phyloP scores from a whole-genome alignment of 169 alveolate genomes.

The Plasmodium chabaudi region DNA sequence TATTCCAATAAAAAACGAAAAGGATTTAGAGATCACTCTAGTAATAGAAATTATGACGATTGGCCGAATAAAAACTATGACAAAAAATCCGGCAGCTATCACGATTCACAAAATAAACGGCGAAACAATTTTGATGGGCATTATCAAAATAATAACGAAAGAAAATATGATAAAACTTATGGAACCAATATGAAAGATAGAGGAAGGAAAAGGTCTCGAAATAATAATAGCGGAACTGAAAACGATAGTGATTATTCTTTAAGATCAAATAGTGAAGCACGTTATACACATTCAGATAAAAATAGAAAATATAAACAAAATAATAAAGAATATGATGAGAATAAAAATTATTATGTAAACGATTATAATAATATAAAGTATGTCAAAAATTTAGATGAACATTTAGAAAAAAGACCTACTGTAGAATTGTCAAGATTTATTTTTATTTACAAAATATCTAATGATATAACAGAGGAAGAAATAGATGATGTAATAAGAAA shows the following conservation, averaged over 20 bases:
- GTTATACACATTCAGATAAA: conserved; percentile 4
- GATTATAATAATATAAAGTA: conserved; percentile 11
- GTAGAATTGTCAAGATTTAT: conserved; percentile 59
- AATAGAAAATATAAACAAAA: conserved; percentile 17
- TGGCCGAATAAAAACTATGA: neutral
- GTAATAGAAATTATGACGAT: too few species aligned
- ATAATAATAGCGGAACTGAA: conserved; percentile 6
- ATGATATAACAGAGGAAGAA: conserved; percentile 79
- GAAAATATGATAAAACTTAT: conserved; percentile 1
- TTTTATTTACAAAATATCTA: conserved; percentile 39
- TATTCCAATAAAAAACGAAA: too few species aligned
- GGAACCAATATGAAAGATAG: neutral
- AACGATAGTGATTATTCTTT: conserved; percentile 56
- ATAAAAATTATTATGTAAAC: neutral
- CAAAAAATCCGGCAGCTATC: neutral
- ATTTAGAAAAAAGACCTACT: conserved; percentile 49
- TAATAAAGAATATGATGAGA: conserved; percentile 8
- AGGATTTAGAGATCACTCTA: too few species aligned
- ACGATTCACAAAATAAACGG: neutral
- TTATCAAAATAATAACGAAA: neutral
- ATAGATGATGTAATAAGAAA: conserved; percentile 82
- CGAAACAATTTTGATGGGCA: too few species aligned
- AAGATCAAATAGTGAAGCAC: conserved; percentile 18
- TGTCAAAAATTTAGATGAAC: conserved; percentile 14
- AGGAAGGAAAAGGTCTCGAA: conserved; percentile 4